Evolutionary conservation across 768 basidiomycete species (phyloP), one percentile per base, ranked within the genome.

Genomic region (Pleurotus tuoliensis): DNA sequence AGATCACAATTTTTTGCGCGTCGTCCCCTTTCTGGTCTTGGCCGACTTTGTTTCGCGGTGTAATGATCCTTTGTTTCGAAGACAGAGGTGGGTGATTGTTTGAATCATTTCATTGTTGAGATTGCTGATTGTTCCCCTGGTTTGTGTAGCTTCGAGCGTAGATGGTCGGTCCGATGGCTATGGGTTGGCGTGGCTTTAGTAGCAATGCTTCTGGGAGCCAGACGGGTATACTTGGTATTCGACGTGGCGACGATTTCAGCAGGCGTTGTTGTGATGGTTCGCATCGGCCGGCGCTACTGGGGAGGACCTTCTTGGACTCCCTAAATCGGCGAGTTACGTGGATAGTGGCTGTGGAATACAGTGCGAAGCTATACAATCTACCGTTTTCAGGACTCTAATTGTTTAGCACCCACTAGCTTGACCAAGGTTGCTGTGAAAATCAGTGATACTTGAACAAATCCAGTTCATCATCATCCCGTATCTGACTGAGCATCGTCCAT

Each of bases 1-100:
- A 0, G 93, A 95, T 66, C 92, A 94, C 64, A 81, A 82, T 64
- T 80, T 88, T 59, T 62, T 87, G 44, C 81, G 81, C 47, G 82
- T 84, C 22, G 78, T 78, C 0, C 88, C 88, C 5, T 86, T 83
- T 66, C 69, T 90, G 11, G 63, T 86, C 30, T 68, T 89, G 8
- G 82, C 86, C 0, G 86, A 90, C 56, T 81, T 78, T 59, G 76
- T 81, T 13, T 82, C 79, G 9, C 80, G 82, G 71, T 77, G 73
- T 12, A 74, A 73, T 9, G 72, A 66, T 11, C 66, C 68, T 30
- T 60, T 81, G 2, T 76, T 81, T 58, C 67, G 73, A 63, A 71
- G 71, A 67, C 71, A 76, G 67, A 77, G 67, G 76, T 78, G 44
- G 44, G 72, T 65, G 12, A 30, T 24, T 16, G 24, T 43, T 38